A percentile compares a stretch with the other conserved stretches of the same genome.
phyloP scores from a whole-genome alignment of 768 basidiomycete species.

The Amanita phalloides region DNA sequence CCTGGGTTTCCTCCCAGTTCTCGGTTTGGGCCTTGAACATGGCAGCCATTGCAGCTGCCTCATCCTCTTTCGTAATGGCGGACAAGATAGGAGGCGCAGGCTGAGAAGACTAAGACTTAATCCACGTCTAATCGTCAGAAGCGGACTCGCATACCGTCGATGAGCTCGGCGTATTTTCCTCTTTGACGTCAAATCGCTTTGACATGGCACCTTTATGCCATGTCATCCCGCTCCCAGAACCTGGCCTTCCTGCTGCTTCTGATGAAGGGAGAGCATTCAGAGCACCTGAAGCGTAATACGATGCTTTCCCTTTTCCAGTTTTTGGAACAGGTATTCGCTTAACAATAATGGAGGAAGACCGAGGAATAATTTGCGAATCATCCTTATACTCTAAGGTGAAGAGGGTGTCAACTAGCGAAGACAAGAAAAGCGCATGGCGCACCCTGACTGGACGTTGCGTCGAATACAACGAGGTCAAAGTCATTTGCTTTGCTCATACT shows the following conservation, averaged over 20 bases:
- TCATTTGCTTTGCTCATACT: conserved; percentile 95
- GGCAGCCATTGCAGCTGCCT: conserved; percentile 93
- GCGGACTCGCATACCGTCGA: conserved; percentile 3
- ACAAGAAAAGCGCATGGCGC: conserved; percentile 12
- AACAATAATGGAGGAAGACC: conserved; percentile 89
- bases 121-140: not conserved
- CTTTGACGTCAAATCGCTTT: conserved; percentile 83
- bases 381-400: conserved; percentile 69
- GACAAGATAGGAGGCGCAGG: conserved; percentile 22
- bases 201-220: conserved; percentile 77
- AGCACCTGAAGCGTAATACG: conserved; percentile 56
- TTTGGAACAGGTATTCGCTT: conserved; percentile 79
- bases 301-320: conserved; percentile 75
- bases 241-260: conserved; percentile 30
- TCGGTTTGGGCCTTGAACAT: conserved; percentile 93
- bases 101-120: conserved; percentile 10
- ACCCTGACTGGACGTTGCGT: conserved; percentile 88
- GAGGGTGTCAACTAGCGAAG: not conserved
- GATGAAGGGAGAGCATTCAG: conserved; percentile 34
- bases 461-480: conserved; percentile 87
- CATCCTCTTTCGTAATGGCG: conserved; percentile 56
- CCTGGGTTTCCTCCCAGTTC: conserved; percentile 98
- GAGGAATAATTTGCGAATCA: conserved; percentile 84
- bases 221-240: conserved; percentile 18
- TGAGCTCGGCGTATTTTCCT: conserved; percentile 33